Evolutionary conservation across 2,329 filamentous ascomycete genomes (phyloP).

Genomic region (Exophiala viscosa): DNA sequence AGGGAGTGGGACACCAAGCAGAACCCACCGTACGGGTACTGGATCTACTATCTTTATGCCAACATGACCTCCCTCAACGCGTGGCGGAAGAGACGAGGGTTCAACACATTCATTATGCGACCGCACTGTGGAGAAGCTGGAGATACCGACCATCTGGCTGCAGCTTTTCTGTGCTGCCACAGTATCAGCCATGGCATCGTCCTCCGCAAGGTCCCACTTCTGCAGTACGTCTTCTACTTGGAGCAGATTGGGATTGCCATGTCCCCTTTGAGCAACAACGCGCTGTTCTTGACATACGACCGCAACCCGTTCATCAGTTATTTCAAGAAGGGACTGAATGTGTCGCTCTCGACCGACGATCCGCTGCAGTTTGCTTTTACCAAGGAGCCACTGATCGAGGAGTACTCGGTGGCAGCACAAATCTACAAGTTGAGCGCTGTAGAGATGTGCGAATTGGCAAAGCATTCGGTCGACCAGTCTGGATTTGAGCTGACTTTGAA

Average conservation of each 20-base stretch:
- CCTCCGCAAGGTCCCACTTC: conserved; percentile 84
- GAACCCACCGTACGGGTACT: conserved; percentile 98
- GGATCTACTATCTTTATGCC: conserved; percentile 95
- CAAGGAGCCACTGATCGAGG: conserved; percentile 95
- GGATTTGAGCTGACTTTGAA: conserved; percentile 89
- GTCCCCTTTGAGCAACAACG: conserved; percentile 98
- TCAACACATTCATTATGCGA: conserved; percentile 90
- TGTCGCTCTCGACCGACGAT: conserved; percentile 94
- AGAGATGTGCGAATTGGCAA: conserved; percentile 97
- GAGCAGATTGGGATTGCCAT: conserved; percentile 98
- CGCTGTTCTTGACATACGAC: conserved; percentile 92
- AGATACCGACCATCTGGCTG: conserved; percentile 91
- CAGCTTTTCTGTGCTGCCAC: conserved; percentile 86
- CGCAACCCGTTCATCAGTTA: conserved; percentile 95
- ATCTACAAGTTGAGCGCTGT: conserved; percentile 97
- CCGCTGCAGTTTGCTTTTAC: conserved; percentile 97
- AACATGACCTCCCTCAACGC: conserved; percentile 91
- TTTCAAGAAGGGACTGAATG: conserved; percentile 90
- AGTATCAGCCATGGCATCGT: conserved; percentile 95
- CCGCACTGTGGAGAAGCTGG: conserved; percentile 97
- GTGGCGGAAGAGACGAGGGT: conserved; percentile 84
- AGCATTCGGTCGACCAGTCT: conserved; percentile 91
- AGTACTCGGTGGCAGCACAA: conserved; percentile 95
- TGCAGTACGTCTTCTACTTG: conserved; percentile 97
- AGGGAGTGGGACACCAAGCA: conserved; percentile 85